These are phyloP conservation scores for Candida silvicultrix DNA, from an alignment of 805 yeast genomes.

Conservation along the genomic window DNA sequence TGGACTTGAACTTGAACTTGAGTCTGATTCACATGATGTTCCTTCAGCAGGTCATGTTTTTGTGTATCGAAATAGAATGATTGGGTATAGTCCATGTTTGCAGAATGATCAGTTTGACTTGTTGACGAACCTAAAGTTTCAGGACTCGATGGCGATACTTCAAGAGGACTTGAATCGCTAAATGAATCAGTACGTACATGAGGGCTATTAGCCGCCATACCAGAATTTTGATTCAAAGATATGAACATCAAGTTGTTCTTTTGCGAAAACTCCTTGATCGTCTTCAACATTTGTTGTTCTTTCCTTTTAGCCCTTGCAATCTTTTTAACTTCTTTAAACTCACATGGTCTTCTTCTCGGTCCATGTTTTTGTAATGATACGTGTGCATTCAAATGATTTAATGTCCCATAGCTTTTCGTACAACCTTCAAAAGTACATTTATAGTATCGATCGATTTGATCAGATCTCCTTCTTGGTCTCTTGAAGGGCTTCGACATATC, in stretches of 20 bases:
- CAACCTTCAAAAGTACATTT: constrained; percentile 37
- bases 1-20: neutral
- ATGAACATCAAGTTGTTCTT: neutral
- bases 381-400: constrained; percentile 48
- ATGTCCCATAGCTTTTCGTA: constrained; percentile 45
- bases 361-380: constrained; percentile 43
- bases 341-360: constrained; percentile 38
- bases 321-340: constrained; percentile 31
- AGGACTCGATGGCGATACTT: neutral
- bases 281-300: neutral
- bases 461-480: constrained; percentile 32
- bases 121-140: neutral
- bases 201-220: neutral
- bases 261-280: neutral
- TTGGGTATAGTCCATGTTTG: too few species aligned
- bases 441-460: constrained; percentile 44
- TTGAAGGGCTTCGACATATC: neutral
- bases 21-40: neutral
- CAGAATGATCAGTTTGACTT: neutral
- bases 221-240: neutral
- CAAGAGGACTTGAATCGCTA: neutral
- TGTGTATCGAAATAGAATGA: neutral
- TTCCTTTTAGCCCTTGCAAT: neutral
- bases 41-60: neutral
- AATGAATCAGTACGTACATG: neutral